Evolutionary conservation across 2,329 filamentous ascomycete genomes (phyloP).

Genomic region (Neonectria ditissima): DNA sequence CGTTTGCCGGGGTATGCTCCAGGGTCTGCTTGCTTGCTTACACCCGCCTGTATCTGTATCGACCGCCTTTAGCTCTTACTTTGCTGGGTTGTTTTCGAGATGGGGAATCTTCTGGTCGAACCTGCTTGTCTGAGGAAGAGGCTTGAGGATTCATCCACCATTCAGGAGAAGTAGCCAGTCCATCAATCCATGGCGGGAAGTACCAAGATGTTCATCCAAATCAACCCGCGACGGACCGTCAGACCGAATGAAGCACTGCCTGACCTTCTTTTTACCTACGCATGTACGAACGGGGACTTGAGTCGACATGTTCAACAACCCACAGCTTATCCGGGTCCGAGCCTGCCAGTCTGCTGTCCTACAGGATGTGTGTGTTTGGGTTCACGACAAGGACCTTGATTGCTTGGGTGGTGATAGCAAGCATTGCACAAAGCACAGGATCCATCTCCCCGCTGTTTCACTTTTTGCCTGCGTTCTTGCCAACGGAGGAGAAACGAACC

Average conservation of each 20-base stretch:
- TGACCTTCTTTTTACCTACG: neutral
- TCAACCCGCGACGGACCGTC: constrained; percentile 17
- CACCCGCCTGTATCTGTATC: neutral
- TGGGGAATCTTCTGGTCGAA: constrained; percentile 1
- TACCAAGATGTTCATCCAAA: constrained; percentile 1
- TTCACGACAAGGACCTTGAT: neutral
- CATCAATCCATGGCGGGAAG: no score
- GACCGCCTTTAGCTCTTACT: neutral
- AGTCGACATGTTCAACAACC: neutral
- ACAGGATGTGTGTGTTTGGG: neutral
- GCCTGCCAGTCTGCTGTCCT: neutral
- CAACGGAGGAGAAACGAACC: neutral
- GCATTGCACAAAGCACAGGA: neutral
- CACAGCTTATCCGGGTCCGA: neutral
- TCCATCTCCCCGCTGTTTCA: neutral
- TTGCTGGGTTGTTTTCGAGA: neutral
- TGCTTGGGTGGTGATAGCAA: neutral
- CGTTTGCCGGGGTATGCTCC: neutral
- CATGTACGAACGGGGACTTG: neutral
- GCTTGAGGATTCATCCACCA: constrained; percentile 19
- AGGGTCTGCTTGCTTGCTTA: neutral
- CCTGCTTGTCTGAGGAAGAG: constrained; percentile 12
- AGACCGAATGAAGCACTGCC: neutral
- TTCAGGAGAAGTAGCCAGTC: neutral
- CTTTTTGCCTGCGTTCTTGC: neutral